Percentiles rank a stretch among this genome's conserved stretches.
These are phyloP conservation scores for Trichosanthes truncata DNA, from an alignment of 306 rosid genomes.

Conservation along the genomic window DNA sequence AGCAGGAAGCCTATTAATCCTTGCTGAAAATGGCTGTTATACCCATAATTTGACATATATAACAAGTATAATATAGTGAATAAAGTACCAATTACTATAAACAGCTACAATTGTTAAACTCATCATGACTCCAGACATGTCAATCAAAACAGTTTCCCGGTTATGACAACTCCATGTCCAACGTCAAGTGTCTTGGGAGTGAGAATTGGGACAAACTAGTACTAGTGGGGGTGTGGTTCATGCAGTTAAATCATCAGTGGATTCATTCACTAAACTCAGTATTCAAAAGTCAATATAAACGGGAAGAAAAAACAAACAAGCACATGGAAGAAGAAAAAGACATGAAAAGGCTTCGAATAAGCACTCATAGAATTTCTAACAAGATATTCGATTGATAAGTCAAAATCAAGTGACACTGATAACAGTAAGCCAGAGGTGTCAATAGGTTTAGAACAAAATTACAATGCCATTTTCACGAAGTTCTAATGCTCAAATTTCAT, in stretches of 20 bases:
- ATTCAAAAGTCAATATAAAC: not conserved
- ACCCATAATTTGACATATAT: not conserved
- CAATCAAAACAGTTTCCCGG: too few relatives aligned
- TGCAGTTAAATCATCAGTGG: not conserved
- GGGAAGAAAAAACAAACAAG: not conserved
- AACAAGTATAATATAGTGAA: too few relatives aligned
- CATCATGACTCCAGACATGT: too few relatives aligned
- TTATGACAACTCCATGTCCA: too few relatives aligned
- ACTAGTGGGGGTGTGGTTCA: too few relatives aligned
- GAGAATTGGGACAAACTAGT: too few relatives aligned
- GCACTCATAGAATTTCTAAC: not conserved
- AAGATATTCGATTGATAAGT: not conserved
- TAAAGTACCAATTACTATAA: too few relatives aligned
- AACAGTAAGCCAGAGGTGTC: not conserved
- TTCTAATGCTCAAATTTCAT: constrained; percentile 3
- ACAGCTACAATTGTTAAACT: too few relatives aligned
- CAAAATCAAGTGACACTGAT: not conserved
- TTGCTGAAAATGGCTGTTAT: not conserved
- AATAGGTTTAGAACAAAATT: not conserved
- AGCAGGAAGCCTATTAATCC: not conserved
- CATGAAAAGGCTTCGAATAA: not conserved
- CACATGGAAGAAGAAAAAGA: not conserved
- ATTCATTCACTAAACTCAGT: not conserved
- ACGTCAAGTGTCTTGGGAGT: too few relatives aligned
- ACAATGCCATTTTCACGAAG: not conserved